Base-by-base conservation (phyloP, 495 filamentous ascomycete species). In the Aspergillus leporis region DNA sequence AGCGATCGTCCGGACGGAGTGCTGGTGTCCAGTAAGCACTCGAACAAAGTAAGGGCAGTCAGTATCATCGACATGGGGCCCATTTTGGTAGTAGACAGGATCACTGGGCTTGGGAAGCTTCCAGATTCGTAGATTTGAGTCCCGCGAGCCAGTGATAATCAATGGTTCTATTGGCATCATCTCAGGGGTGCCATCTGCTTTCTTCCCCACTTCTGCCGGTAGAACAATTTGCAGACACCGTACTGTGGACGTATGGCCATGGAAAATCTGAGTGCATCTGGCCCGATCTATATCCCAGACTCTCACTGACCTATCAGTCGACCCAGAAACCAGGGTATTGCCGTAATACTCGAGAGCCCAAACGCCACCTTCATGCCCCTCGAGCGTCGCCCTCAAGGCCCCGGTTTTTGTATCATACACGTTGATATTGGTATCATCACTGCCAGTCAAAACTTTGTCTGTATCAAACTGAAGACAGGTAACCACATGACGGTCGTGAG, bases 381-480 rank as follows among this genome's bases (percentile, higher is more conserved):
- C 87, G 5, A 99, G 82, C 38, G 85, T 90, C 53, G 84, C 89
- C 58, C 90, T 85, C 51, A 96, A 74, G 55, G 88, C 89, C 56
- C 94, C 94, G 6, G 92, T 98, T 72, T 93, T 93, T 13, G 94
- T 99, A 66, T 98, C 93, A 70, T 98, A 99, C 43, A 99, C 93
- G 67, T 98, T 92, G 69, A 99, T 99, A 59, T 96, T 89, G 10
- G 92, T 96, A 70, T 99, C 94, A 73, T 99, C 94, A 64, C 93
- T 97, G 30, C 94, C 94, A 12, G 95, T 99, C 58, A 99, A 78
- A 56, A 99, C 96, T 74, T 98, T 98, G 75, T 98, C 94, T 30
- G 90, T 88, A 64, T 99, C 94, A 63, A 99, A 98, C 65, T 98
- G 93, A 53, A 99, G 81, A 64, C 94, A 99, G 8, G 94, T 99